Conservation (phyloP, 768 basidiomycete genomes). For the Agaricus bisporus region DNA sequence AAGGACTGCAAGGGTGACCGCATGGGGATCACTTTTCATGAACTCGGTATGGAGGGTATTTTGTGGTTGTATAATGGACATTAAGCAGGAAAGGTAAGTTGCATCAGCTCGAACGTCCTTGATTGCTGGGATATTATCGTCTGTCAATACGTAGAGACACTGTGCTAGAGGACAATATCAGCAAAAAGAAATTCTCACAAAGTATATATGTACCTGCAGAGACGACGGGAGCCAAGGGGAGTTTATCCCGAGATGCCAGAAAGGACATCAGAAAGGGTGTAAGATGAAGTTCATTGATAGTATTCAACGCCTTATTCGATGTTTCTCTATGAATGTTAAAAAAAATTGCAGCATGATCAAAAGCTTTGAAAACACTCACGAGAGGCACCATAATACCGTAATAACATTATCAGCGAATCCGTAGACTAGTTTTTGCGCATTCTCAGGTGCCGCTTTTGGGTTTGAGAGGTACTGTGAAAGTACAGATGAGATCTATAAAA, state of each 20-base stretch:
- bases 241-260: constrained; percentile 58
- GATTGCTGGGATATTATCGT: constrained; percentile 79
- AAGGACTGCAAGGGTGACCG: constrained; percentile 54
- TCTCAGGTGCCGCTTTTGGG: constrained; percentile 60
- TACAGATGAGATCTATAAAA: constrained; percentile 61
- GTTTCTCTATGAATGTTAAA: constrained; percentile 62
- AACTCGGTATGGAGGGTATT: constrained; percentile 29
- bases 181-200: background rate
- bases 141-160: constrained; percentile 87
- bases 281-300: constrained; percentile 76
- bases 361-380: constrained; percentile 48
- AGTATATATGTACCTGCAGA: constrained; percentile 60
- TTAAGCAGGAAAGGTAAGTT: constrained; percentile 56
- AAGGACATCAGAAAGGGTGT: constrained; percentile 90
- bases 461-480: constrained; percentile 61
- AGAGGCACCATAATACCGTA: constrained; percentile 90
- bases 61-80: constrained; percentile 48
- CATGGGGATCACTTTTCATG: constrained; percentile 43
- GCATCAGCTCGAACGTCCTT: constrained; percentile 57
- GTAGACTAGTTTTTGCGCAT: constrained; percentile 70
- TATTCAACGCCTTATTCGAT: constrained; percentile 85
- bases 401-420: constrained; percentile 91
- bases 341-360: background rate
- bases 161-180: constrained; percentile 51
- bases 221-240: constrained; percentile 67